Base-by-base conservation (phyloP, 129 eudicot genomes). In the Lactuca sativa region DNA sequence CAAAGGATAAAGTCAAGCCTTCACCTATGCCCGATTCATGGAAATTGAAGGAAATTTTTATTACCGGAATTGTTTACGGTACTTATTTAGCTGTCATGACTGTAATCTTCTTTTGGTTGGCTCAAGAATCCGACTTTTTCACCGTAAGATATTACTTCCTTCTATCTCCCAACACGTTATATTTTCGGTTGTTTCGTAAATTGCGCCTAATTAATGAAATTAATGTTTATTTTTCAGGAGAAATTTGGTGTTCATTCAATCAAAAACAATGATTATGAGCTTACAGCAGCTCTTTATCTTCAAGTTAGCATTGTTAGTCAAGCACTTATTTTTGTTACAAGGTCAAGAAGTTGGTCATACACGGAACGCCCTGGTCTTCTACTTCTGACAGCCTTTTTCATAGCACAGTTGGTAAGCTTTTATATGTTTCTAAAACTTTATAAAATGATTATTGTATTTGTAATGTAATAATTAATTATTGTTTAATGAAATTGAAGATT, bases 221-320 rank as follows among this genome's bases (percentile, higher is more conserved):
- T 58, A 41, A 12, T 40, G 37, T 67, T 59, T 76, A 34, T 49
- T 54, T 72, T 41, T 52, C 83, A 90, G 95, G 81, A 87, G 4
- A 44, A 69, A 0, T 90, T 90, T 81, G 89, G 87, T 18, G 92
- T 90, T 9, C 68, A 47, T 47, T 37, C 86, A 1, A 79, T 90
- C 59, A 77, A 82, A 62, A 25, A 71, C 64, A 67, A 70, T 3
- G 58, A 74, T 5, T 38, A 62, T 4, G 95, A 90, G 77, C 89
- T 87, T 34, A 82, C 80, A 58, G 70, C 97, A 30, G 96, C 97
- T 34, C 69, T 91, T 21, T 91, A 91, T 78, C 96, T 91, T 55
- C 97, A 91, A 78, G 96, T 91, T 31, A 91, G 97, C 62, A 88
- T 86, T 9, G 82, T 88, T n/a, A 91, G 97, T 62, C 97, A 91